These are phyloP conservation scores for Arthrobotrys entomopaga DNA, from an alignment of 2,329 filamentous ascomycete genomes.

Conservation along the genomic window DNA sequence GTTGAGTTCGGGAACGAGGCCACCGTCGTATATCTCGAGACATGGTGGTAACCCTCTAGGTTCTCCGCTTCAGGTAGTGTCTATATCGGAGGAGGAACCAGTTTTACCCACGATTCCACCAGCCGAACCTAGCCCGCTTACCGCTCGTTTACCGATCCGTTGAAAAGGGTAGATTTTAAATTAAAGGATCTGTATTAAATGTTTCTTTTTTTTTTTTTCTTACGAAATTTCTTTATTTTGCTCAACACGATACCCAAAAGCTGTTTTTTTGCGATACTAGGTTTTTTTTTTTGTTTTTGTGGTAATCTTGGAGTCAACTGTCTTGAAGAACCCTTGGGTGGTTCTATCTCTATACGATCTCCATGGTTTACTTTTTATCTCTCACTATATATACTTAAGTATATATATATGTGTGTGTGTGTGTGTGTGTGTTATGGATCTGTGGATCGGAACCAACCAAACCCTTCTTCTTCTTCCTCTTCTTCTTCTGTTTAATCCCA, in stretches of 20 bases:
- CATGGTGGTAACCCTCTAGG: slow-evolving; percentile 29
- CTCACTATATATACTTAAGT: too few relatives aligned
- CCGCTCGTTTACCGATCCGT: slow-evolving; percentile 30
- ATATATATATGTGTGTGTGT: too few relatives aligned
- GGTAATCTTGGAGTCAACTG: background rate
- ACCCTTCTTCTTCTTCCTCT: too few relatives aligned
- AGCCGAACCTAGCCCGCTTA: slow-evolving; percentile 19
- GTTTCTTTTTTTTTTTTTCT: slow-evolving; percentile 8
- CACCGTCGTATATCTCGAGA: slow-evolving; percentile 58
- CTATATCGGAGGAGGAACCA: slow-evolving; percentile 16
- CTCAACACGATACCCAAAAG: slow-evolving; percentile 40
- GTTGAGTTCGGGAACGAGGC: slow-evolving; percentile 52
- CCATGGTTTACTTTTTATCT: too few relatives aligned
- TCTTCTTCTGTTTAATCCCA: too few relatives aligned
- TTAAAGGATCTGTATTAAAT: background rate
- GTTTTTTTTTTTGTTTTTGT: background rate
- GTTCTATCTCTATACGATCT: too few relatives aligned
- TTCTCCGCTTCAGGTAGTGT: slow-evolving; percentile 1
- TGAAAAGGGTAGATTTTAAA: background rate
- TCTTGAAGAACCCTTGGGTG: too few relatives aligned
- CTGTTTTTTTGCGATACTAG: slow-evolving; percentile 13
- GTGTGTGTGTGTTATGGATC: too few relatives aligned
- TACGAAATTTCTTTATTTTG: slow-evolving; percentile 3
- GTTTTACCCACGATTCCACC: background rate
- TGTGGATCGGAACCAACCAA: too few relatives aligned